These are phyloP conservation scores for Brassica nigra DNA, from an alignment of 345 rosid species.

Conservation along the genomic window DNA sequence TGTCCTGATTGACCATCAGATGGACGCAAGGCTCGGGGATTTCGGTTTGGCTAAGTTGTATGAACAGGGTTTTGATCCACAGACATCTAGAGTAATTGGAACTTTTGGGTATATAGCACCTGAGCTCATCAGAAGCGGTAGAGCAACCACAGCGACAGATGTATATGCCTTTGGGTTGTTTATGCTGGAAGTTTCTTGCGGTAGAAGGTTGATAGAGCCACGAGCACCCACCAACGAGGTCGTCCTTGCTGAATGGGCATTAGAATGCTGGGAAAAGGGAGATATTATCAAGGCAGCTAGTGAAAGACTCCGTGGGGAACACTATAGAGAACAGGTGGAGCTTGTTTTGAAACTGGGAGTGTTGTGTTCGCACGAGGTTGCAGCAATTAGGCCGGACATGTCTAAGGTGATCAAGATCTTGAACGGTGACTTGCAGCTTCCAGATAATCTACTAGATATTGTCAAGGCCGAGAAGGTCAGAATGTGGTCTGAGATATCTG, in stretches of 20 bases:
- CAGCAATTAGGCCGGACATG: constrained; percentile 24
- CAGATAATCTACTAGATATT: constrained; percentile 20
- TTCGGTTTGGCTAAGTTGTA: constrained; percentile 46
- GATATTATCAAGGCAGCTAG: constrained; percentile 17
- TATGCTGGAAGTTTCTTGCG: constrained; percentile 49
- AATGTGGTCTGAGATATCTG: constrained; percentile 6
- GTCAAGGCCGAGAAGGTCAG: constrained; percentile 1
- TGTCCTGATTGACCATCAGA: constrained; percentile 40
- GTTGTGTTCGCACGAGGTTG: constrained; percentile 17
- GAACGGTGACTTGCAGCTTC: constrained; percentile 4
- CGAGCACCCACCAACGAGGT: constrained; percentile 59
- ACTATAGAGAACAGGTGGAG: neutral
- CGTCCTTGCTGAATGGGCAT: constrained; percentile 35
- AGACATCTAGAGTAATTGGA: constrained; percentile 42
- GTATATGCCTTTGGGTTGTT: constrained; percentile 44
- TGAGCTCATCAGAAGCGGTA: constrained; percentile 42
- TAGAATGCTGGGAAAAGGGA: constrained; percentile 23
- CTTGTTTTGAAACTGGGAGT: constrained; percentile 31
- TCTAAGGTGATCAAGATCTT: constrained; percentile 16
- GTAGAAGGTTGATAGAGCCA: constrained; percentile 41
- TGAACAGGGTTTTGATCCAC: constrained; percentile 41
- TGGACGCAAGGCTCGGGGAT: constrained; percentile 51
- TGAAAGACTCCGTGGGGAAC: neutral
- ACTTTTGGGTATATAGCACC: constrained; percentile 51
- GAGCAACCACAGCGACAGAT: constrained; percentile 41